Evolutionary conservation across 345 rosid species (phyloP).

Genomic region (Nasturtium officinale): DNA sequence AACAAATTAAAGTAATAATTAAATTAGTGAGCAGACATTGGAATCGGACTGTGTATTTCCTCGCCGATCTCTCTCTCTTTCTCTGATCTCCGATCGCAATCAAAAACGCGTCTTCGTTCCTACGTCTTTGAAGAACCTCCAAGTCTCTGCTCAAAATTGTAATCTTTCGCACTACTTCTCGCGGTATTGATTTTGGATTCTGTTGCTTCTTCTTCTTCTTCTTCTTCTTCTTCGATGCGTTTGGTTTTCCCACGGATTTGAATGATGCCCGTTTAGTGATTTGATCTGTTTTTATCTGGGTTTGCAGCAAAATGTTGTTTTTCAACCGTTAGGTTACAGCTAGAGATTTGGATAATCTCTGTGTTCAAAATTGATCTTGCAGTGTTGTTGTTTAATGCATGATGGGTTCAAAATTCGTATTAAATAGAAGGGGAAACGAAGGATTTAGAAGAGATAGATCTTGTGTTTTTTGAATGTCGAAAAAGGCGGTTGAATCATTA

Average conservation of each 20-base stretch:
- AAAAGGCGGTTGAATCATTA: constrained; percentile 39
- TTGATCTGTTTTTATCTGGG: constrained; percentile 27
- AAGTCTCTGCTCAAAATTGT: constrained; percentile 23
- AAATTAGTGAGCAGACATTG: constrained; percentile 26
- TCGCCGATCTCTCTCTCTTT: constrained; percentile 38
- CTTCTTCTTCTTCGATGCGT: constrained; percentile 12
- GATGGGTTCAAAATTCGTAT: constrained; percentile 18
- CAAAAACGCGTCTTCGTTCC: constrained; percentile 18
- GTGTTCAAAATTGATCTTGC: constrained; percentile 24
- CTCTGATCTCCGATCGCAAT: constrained; percentile 37
- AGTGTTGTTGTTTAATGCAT: constrained; percentile 20
- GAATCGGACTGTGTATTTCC: constrained; percentile 43
- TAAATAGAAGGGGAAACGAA: constrained; percentile 8
- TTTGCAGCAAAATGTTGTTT: constrained; percentile 20
- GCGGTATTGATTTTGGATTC: constrained; percentile 14
- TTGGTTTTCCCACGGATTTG: constrained; percentile 1
- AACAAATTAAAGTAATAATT: background rate
- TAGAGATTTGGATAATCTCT: constrained; percentile 36
- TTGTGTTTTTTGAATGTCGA: constrained; percentile 19
- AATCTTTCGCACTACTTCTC: background rate
- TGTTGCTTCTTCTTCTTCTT: constrained; percentile 16
- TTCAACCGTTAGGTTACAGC: constrained; percentile 21
- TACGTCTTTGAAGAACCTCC: background rate
- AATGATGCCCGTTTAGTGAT: constrained; percentile 28
- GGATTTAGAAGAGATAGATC: constrained; percentile 10